Base-by-base conservation (phyloP, 2,329 filamentous ascomycete species). In the Leptodontidium sp. region DNA sequence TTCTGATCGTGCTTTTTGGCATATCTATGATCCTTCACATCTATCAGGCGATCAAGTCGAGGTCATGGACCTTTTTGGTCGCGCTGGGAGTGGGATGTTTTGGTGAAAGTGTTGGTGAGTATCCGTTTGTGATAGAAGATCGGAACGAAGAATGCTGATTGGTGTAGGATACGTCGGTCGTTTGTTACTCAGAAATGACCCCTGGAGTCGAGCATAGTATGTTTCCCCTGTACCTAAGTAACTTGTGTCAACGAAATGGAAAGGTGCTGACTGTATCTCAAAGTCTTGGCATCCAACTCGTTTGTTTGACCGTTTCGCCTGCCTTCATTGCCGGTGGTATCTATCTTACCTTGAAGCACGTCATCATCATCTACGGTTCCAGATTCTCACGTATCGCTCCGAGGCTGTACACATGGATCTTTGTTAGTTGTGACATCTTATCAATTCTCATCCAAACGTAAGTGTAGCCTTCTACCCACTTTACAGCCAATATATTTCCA, bases 311-410 rank as follows among this genome's bases (percentile, higher is more conserved):
- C 14, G 64, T 72, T 14, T 68, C 64, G 11, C 71, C 73, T 9
- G 87, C 87, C 49, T 83, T 90, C 68, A 81, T 89, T 78, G 88
- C 87, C 80, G 85, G 87, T 72, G 84, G 76, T 12, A 84, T 90
- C 77, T 90, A 90, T 80, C 83, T 90, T 43, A 89, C 85, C 4
- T 84, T 90, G 70, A 88, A 89, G 77, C 87, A 89, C 80, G 74
- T 71, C 15, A 82, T 84, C 69, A 80, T 86, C 47, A 78, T 82
- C 57, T 80, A 88, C 70, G 82, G 80, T 78, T 82, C 85, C 9
- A 55, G 71, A 52, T 80, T 86, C 64, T 88, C 86, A 24, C 84
- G 85, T 71, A 70, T 89, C 63, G 80, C 78, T 4, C 84, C 87
- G 61, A 77, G 77, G 8, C 76, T 82, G 65, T 88, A 88, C 76